Conservation (phyloP, 768 basidiomycete genomes). For the Kwoniella heveanensis region DNA sequence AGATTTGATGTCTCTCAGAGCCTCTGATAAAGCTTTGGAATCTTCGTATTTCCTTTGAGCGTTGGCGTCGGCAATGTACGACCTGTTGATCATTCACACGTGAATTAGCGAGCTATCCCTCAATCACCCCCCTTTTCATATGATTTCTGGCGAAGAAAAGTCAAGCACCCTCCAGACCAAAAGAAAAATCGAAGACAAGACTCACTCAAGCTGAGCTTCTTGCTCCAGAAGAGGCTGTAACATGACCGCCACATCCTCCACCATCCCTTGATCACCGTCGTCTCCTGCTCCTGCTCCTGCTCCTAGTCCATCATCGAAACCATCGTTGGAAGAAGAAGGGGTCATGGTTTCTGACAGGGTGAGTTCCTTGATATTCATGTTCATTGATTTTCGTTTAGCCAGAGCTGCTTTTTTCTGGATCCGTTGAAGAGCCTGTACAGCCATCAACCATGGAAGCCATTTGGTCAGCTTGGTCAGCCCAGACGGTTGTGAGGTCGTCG, state of each 20-base stretch:
- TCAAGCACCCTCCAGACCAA: too few species aligned
- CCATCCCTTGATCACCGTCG: conserved; percentile 61
- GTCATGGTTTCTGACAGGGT: conserved; percentile 32
- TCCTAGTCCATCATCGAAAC: not conserved
- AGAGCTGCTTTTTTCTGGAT: conserved; percentile 44
- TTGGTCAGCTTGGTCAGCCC: not conserved
- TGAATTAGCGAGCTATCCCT: too few species aligned
- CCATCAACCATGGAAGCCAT: not conserved
- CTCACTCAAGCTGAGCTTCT: conserved; percentile 77
- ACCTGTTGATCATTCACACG: too few species aligned
- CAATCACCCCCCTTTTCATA: too few species aligned
- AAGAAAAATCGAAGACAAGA: too few species aligned
- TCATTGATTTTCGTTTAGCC: conserved; percentile 31
- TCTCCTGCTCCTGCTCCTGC: conserved; percentile 10
- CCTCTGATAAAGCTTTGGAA: conserved; percentile 76
- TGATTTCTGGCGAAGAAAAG: too few species aligned
- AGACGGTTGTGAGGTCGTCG: too few species aligned
- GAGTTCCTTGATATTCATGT: conserved; percentile 28
- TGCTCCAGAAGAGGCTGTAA: conserved; percentile 92
- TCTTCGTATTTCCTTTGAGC: conserved; percentile 93
- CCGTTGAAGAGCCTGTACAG: conserved; percentile 42
- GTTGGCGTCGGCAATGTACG: conserved; percentile 87
- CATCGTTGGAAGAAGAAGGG: not conserved
- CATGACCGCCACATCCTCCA: conserved; percentile 70
- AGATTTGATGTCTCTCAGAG: conserved; percentile 75